phyloP scores from a whole-genome alignment of 148 eudicot species.

The Salicornia ramosissima region DNA sequence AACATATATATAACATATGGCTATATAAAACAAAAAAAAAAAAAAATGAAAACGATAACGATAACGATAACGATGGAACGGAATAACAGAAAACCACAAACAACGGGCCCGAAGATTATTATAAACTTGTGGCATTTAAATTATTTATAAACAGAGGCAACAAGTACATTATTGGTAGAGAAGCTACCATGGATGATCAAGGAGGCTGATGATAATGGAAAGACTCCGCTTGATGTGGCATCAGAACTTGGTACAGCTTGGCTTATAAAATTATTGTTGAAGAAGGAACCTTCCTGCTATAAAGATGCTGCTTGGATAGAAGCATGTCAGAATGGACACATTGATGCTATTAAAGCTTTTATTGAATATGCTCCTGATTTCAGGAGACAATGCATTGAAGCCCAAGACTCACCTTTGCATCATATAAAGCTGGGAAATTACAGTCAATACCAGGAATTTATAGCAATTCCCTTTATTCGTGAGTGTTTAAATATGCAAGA shows the following conservation, averaged over 20 bases:
- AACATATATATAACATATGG: no score
- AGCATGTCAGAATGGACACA: constrained; percentile 12
- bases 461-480: constrained; percentile 7
- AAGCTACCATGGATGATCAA: constrained; percentile 14
- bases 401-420: constrained; percentile 9
- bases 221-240: constrained; percentile 2
- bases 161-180: constrained; percentile 1
- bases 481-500: constrained; percentile 14
- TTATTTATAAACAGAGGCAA: constrained; percentile 16
- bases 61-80: no score
- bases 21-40: no score
- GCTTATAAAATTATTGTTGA: constrained; percentile 18
- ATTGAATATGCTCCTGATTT: constrained; percentile 5
- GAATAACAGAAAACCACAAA: no score
- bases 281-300: constrained; percentile 9
- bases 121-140: no score
- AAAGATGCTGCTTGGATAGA: constrained; percentile 14
- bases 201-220: not conserved
- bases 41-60: no score
- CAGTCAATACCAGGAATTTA: constrained; percentile 6
- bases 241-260: constrained; percentile 1
- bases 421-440: constrained; percentile 6
- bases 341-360: not conserved
- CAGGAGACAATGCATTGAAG: constrained; percentile 2
- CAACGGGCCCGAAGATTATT: no score